Conservation (phyloP, 176 grass and related monocot species). For the Musa troglodytarum region DNA sequence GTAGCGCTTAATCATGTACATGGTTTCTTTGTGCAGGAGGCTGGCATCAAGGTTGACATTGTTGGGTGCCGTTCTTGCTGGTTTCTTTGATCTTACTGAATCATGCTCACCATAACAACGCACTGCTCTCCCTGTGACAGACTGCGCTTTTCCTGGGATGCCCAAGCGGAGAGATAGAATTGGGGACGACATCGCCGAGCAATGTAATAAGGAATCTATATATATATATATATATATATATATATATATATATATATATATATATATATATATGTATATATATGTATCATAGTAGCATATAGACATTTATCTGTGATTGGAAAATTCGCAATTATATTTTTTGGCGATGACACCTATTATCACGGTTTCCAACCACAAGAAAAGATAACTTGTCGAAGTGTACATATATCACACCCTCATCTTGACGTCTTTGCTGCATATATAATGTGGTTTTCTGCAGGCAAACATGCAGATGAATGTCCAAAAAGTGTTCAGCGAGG, state of each 20-base stretch:
- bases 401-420: no score
- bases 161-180: conserved; percentile 10
- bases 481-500: conserved; percentile 10
- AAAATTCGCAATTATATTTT: no score
- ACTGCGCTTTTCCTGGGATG: conserved; percentile 4
- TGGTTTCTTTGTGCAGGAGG: background rate
- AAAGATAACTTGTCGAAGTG: no score
- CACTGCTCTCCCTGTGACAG: background rate
- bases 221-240: no score
- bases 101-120: background rate
- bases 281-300: no score
- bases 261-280: no score
- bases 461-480: conserved; percentile 40
- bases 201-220: background rate
- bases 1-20: no score
- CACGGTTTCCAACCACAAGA: no score
- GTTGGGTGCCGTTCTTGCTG: no score
- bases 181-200: background rate
- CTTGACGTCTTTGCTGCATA: background rate
- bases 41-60: conserved; percentile 8
- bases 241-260: no score
- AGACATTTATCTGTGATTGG: no score
- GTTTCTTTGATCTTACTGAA: background rate
- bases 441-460: conserved; percentile 9
- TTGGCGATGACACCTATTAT: no score